phyloP scores from a whole-genome alignment of 2,329 filamentous ascomycete species.

The Fusarium tricinctum region DNA sequence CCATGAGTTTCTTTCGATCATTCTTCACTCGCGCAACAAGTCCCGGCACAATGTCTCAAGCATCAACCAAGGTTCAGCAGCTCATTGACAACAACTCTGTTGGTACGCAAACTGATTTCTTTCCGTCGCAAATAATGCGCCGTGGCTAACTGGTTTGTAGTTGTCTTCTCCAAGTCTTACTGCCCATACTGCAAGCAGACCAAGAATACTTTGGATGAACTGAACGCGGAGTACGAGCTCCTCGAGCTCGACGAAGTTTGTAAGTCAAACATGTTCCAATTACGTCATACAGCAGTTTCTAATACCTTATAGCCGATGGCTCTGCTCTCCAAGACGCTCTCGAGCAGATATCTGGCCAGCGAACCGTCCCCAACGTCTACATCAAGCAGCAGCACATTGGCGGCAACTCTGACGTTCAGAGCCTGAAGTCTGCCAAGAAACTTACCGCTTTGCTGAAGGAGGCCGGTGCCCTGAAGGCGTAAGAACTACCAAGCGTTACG shows the following conservation, averaged over 20 bases:
- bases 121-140: background rate
- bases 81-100: conserved; percentile 93
- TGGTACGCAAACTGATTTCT: conserved; percentile 65
- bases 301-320: conserved; percentile 77
- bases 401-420: conserved; percentile 88
- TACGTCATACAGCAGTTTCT: conserved; percentile 15
- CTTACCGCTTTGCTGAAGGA: conserved; percentile 59
- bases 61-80: conserved; percentile 84
- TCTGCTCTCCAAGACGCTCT: conserved; percentile 86
- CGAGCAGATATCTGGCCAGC: conserved; percentile 82
- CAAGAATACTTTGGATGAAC: conserved; percentile 79
- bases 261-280: conserved; percentile 61
- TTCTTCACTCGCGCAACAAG: conserved; percentile 75
- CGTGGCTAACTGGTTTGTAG: conserved; percentile 56
- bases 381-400: conserved; percentile 93
- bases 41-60: conserved; percentile 82
- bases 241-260: conserved; percentile 89
- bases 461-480: conserved; percentile 60
- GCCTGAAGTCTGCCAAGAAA: conserved; percentile 64
- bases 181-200: conserved; percentile 91
- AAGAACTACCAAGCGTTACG: conserved; percentile 48
- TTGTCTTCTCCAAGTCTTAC: conserved; percentile 97
- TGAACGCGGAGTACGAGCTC: conserved; percentile 79
- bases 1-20: conserved; percentile 77
- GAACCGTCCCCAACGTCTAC: conserved; percentile 95